phyloP scores from a whole-genome alignment of 2,329 filamentous ascomycete species.

The Chalara sp. region DNA sequence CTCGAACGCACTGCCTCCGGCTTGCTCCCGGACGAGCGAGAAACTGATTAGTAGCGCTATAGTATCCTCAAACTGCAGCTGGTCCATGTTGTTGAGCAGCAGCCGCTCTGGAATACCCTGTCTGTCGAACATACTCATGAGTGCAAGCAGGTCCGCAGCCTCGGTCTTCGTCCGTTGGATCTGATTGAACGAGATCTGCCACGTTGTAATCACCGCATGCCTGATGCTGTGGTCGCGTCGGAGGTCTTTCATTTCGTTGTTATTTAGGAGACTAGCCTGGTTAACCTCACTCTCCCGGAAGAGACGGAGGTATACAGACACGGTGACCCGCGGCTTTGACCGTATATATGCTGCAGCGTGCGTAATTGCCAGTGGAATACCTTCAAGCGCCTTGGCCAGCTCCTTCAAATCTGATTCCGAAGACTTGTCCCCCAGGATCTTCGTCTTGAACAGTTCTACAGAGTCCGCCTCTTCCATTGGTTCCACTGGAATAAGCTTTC shows the following conservation, averaged over 20 bases:
- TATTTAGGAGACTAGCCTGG: conserved; percentile 20
- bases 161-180: conserved; percentile 24
- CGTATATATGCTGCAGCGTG: conserved; percentile 20
- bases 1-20: conserved; percentile 3
- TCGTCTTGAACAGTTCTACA: conserved; percentile 1
- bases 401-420: neutral
- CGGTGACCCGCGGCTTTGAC: conserved; percentile 19
- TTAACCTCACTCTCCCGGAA: conserved; percentile 28
- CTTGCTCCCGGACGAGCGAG: conserved; percentile 24
- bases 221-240: conserved; percentile 26
- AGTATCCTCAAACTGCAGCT: conserved; percentile 24
- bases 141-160: conserved; percentile 35
- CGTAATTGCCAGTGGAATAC: conserved; percentile 22
- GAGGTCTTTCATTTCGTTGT: conserved; percentile 23
- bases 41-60: conserved; percentile 28
- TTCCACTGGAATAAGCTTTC: conserved; percentile 17
- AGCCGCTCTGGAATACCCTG: conserved; percentile 32
- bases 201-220: conserved; percentile 30
- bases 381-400: conserved; percentile 14
- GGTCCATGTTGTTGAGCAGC: no score
- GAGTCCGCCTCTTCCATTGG: conserved; percentile 17
- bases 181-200: conserved; percentile 29
- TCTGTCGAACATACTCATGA: conserved; percentile 39
- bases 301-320: conserved; percentile 30
- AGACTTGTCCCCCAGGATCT: neutral